Percentiles rank a stretch among this genome's conserved stretches.
Conservation (phyloP, 192 early-diverging fungal species). For the Coemansia sp. region DNA sequence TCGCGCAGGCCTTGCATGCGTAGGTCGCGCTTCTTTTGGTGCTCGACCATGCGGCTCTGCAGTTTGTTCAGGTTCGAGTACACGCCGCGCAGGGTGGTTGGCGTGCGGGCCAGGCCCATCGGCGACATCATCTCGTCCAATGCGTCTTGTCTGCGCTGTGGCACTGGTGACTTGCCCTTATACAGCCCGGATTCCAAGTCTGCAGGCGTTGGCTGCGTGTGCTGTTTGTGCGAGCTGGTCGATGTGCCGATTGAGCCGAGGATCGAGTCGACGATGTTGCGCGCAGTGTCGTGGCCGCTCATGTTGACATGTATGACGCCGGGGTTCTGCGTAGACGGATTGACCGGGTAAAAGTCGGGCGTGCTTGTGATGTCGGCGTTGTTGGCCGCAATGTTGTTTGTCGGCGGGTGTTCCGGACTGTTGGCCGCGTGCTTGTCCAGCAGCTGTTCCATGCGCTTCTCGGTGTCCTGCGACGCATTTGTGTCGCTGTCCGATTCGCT, state of each 20-base stretch:
- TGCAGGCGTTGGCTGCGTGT: slow-evolving; percentile 15
- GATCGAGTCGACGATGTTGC: slow-evolving; percentile 49
- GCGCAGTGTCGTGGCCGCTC: slow-evolving; percentile 46
- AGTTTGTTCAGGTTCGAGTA: slow-evolving; percentile 50
- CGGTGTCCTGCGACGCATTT: slow-evolving; percentile 10
- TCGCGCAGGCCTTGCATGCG: slow-evolving; percentile 30
- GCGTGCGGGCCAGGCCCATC: slow-evolving; percentile 17
- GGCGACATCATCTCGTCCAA: neutral
- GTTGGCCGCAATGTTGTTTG: slow-evolving; percentile 46
- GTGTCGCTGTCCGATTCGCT: slow-evolving; percentile 31
- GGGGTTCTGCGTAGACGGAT: slow-evolving; percentile 45
- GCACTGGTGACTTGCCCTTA: neutral
- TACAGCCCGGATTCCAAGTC: slow-evolving; percentile 38
- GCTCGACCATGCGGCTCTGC: slow-evolving; percentile 50
- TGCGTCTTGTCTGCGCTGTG: neutral
- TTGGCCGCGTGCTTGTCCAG: slow-evolving; percentile 37
- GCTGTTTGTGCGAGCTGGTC: slow-evolving; percentile 8
- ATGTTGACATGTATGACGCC: slow-evolving; percentile 52
- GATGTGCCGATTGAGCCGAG: slow-evolving; percentile 42
- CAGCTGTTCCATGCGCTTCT: slow-evolving; percentile 42
- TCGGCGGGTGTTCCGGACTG: slow-evolving; percentile 23
- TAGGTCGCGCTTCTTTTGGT: slow-evolving; percentile 43
- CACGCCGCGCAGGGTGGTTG: slow-evolving; percentile 42
- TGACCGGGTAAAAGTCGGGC: slow-evolving; percentile 44
- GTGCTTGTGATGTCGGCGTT: slow-evolving; percentile 41